Evolutionary conservation across 2,329 filamentous ascomycete genomes (phyloP), one percentile per base, ranked within the genome.

Genomic region (Neonectria ditissima): DNA sequence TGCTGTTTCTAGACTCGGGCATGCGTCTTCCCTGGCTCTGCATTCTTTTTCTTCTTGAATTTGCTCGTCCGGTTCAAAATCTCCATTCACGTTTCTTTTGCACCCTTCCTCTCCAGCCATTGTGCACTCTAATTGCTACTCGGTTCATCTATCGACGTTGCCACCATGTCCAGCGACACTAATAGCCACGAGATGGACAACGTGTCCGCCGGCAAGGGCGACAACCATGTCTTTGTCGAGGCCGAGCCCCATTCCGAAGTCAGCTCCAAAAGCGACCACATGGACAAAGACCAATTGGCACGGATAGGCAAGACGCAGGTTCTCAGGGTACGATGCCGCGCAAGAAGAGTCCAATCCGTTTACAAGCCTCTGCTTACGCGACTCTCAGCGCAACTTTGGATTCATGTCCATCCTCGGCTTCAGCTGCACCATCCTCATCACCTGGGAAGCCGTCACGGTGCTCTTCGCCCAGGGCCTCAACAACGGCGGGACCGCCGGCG

Each of bases 371-470:
- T 5, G 47, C 56, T 68, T 20, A 67, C 59, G 6, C 10, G 3
- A 14, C 7, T 2, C n/a, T 51, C 32, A 83, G 78, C 75, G 83
- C 59, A 84, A 83, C 71, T 86, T 86, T 68, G 78, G 80, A 10
- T 83, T 83, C 68, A 68, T 83, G 58, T 81, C 82, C 4, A 86
- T 84, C 30, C 77, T 86, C 13, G 83, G 83, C 6, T 86, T 86
- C 63, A 81, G 82, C n/a, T 83, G 82, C 65, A 82, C 84, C 22
- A 78, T 85, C 37, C 81, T 86, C 68, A 81, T 82, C 52, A 86
- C 85, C 0, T 88, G 85, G 86, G 86, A 87, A 71, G 65, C 65
- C 0, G 74, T 74, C 59, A 79, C 78, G 0, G 75, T 77, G 5
- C 69, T 76, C 3, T 78, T 80, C 39, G 66, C 71, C 0, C 73